Conservation (phyloP, 2,329 filamentous ascomycete species). For the Blumeriella jaapii region DNA sequence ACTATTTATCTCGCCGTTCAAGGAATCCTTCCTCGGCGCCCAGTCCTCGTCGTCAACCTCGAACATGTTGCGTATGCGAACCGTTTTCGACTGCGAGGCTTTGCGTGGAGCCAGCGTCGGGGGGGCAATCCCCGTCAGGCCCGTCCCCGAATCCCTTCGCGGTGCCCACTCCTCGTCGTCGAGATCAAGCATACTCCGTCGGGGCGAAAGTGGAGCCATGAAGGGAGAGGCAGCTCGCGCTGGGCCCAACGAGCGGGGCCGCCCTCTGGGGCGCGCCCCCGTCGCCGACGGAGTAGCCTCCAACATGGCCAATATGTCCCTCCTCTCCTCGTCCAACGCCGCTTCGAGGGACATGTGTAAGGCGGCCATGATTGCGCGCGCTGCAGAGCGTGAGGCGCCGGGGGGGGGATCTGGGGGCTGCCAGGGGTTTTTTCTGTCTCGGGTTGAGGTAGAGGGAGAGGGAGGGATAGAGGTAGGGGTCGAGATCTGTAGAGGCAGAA, state of each 20-base stretch:
- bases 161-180: conserved; percentile 14
- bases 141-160: conserved; percentile 3
- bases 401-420: not conserved
- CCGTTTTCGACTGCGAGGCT: not conserved
- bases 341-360: conserved; percentile 63
- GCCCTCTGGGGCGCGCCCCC: conserved; percentile 15
- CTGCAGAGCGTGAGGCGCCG: too few species aligned
- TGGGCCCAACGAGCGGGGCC: conserved; percentile 26
- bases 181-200: conserved; percentile 46
- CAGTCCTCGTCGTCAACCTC: conserved; percentile 22
- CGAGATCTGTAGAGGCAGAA: too few species aligned
- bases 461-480: too few species aligned
- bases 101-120: not conserved
- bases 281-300: conserved; percentile 30
- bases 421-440: too few species aligned
- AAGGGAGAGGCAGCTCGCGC: conserved; percentile 42
- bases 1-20: too few species aligned
- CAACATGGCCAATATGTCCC: conserved; percentile 59
- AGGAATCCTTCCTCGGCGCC: conserved; percentile 4
- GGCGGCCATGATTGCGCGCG: conserved; percentile 17
- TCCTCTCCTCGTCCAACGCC: conserved; percentile 65
- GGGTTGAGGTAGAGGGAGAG: too few species aligned
- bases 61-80: conserved; percentile 47
- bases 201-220: conserved; percentile 45
- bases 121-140: conserved; percentile 3